Percentiles rank a stretch among this genome's conserved stretches.
Conservation (phyloP, 495 filamentous ascomycete genomes). For the Aspergillus carlsbadensis region DNA sequence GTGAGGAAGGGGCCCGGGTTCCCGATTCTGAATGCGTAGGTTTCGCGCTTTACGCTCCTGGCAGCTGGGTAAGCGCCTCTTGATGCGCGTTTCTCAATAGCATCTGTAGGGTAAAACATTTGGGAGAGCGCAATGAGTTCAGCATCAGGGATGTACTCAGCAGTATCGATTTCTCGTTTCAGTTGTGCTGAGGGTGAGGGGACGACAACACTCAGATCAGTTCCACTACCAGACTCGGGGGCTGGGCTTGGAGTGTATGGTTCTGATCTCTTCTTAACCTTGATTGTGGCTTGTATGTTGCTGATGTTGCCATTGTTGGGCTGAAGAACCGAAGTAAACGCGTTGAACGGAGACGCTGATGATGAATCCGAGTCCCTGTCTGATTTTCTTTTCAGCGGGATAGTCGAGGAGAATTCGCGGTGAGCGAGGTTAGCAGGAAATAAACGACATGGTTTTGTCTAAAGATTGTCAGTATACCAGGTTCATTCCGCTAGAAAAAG, state of each 20-base stretch:
- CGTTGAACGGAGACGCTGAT: neutral
- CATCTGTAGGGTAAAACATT: slow-evolving; percentile 26
- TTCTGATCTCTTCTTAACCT: neutral
- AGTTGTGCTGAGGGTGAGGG: slow-evolving; percentile 25
- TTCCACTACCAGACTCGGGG: neutral
- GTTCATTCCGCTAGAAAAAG: no score
- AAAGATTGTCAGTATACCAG: neutral
- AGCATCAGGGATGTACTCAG: neutral
- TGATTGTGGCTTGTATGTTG: neutral
- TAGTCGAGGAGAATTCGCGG: slow-evolving; percentile 8
- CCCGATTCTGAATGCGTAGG: slow-evolving; percentile 8
- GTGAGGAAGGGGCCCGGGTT: slow-evolving; percentile 11
- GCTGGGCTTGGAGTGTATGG: slow-evolving; percentile 14
- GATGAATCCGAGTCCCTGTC: slow-evolving; percentile 6
- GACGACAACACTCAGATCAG: slow-evolving; percentile 23
- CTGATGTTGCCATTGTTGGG: neutral
- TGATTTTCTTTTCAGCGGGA: slow-evolving; percentile 19
- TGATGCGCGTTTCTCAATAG: slow-evolving; percentile 18
- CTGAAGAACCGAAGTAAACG: neutral
- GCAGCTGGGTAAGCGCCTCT: slow-evolving; percentile 26
- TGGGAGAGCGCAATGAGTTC: slow-evolving; percentile 21
- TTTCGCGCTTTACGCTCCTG: slow-evolving; percentile 18
- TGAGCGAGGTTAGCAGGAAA: slow-evolving; percentile 6
- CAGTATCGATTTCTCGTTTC: slow-evolving; percentile 15
- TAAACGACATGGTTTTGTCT: neutral